Percentiles rank a stretch among this genome's conserved stretches.
phyloP scores from a whole-genome alignment of 192 early-diverging fungal species.

The Coemansia sp. region DNA sequence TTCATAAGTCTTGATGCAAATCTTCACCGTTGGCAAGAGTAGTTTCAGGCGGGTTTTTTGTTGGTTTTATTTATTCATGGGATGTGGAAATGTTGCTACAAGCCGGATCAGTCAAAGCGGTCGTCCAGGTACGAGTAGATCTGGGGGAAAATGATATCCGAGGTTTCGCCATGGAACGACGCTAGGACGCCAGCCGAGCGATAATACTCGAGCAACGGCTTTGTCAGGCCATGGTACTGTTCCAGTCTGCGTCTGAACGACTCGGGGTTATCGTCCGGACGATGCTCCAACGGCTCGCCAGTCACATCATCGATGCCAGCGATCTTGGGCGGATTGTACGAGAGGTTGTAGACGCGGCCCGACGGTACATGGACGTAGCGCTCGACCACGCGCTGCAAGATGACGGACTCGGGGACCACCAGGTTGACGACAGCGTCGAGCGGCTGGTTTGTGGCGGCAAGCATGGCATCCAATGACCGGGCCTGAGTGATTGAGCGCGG shows the following conservation, averaged over 20 bases:
- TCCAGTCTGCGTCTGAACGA: constrained; percentile 77
- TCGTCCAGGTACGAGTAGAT: constrained; percentile 57
- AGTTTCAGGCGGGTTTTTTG: no score
- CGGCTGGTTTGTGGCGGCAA: constrained; percentile 56
- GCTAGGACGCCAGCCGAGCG: constrained; percentile 62
- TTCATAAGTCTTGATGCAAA: neutral
- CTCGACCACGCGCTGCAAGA: constrained; percentile 89
- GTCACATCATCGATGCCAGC: constrained; percentile 87
- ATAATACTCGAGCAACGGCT: constrained; percentile 90
- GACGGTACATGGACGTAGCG: constrained; percentile 92
- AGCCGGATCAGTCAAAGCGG: constrained; percentile 27
- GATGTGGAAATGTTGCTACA: neutral
- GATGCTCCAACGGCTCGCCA: constrained; percentile 86
- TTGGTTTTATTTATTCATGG: neutral
- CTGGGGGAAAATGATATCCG: constrained; percentile 92
- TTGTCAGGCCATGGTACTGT: constrained; percentile 75
- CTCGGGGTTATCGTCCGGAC: constrained; percentile 88
- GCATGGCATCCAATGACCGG: constrained; percentile 62
- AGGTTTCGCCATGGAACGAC: constrained; percentile 76
- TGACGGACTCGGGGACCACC: constrained; percentile 88
- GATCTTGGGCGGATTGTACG: constrained; percentile 88
- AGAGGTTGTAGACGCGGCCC: constrained; percentile 92
- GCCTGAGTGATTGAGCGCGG: constrained; percentile 89
- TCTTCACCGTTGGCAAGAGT: no score
- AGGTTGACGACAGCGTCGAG: constrained; percentile 88